Conservation (phyloP, 805 yeast species). For the Isabelozyma rhagii region DNA sequence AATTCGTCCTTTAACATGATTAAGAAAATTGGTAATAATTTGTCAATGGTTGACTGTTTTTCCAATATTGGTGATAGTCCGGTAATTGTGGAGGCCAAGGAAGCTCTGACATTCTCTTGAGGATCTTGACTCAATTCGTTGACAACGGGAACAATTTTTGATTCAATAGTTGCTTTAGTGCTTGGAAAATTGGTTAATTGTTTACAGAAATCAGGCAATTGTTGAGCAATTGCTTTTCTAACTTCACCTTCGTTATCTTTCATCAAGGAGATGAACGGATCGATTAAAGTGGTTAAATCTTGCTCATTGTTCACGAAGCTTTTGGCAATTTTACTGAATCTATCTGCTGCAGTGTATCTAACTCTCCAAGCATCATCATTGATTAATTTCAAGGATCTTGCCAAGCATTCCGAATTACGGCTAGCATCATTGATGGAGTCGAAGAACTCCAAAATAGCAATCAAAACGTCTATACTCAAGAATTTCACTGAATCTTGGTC, state of each 20-base stretch:
- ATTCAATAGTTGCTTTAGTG: conserved; percentile 50
- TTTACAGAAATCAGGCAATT: conserved; percentile 71
- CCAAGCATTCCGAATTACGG: conserved; percentile 61
- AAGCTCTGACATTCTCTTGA: conserved; percentile 89
- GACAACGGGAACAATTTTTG: conserved; percentile 77
- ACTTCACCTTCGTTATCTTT: conserved; percentile 96
- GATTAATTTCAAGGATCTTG: conserved; percentile 66
- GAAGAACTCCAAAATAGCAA: conserved; percentile 73
- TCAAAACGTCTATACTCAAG: conserved; percentile 81
- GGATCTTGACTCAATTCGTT: conserved; percentile 84
- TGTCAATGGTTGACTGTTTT: conserved; percentile 77
- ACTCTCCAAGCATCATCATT: conserved; percentile 97
- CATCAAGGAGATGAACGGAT: conserved; percentile 72
- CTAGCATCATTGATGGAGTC: conserved; percentile 53
- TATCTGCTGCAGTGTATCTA: conserved; percentile 96
- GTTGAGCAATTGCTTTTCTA: conserved; percentile 90
- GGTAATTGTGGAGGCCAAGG: conserved; percentile 85
- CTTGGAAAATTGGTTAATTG: conserved; percentile 38
- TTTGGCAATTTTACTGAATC: conserved; percentile 70
- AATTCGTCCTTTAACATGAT: conserved; percentile 95
- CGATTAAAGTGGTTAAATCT: conserved; percentile 58
- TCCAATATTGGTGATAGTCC: conserved; percentile 83
- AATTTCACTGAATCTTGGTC: conserved; percentile 94
- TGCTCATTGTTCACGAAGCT: conserved; percentile 57
- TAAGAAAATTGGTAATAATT: conserved; percentile 81